Conservation (phyloP, 306 rosid species). For the Trifolium pratense region DNA sequence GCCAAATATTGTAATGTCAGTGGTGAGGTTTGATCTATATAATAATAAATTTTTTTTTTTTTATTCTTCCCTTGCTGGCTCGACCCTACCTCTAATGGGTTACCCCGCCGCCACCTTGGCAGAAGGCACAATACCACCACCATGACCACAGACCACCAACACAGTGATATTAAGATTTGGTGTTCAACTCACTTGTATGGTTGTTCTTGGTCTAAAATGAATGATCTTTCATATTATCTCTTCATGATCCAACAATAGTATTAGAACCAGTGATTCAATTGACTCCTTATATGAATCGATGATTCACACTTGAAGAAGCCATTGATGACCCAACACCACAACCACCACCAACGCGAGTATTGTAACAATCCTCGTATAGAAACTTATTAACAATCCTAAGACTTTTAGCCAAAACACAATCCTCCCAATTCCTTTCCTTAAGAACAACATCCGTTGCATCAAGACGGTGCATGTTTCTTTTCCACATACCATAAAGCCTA, state of each 20-base stretch:
- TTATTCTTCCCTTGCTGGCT: slow-evolving; percentile 18
- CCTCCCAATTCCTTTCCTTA: slow-evolving; percentile 41
- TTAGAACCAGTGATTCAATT: no score
- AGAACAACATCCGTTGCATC: slow-evolving; percentile 47
- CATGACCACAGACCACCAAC: neutral
- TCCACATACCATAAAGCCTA: slow-evolving; percentile 47
- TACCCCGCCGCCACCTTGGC: slow-evolving; percentile 27
- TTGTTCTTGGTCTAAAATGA: no score
- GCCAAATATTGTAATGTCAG: slow-evolving; percentile 34
- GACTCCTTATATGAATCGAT: no score
- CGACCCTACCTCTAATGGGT: slow-evolving; percentile 34
- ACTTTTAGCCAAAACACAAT: slow-evolving; percentile 37
- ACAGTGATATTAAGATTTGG: no score
- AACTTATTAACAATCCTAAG: slow-evolving; percentile 42
- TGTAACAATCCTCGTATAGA: slow-evolving; percentile 31
- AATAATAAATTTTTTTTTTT: neutral
- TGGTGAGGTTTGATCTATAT: slow-evolving; percentile 7
- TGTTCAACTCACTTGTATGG: no score
- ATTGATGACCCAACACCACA: neutral
- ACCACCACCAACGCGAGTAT: neutral
- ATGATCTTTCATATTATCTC: no score
- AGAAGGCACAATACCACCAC: neutral
- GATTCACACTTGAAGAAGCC: no score
- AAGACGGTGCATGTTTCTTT: slow-evolving; percentile 45
- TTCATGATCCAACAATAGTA: no score